Evolutionary conservation across 2,329 filamentous ascomycete genomes (phyloP), one percentile per base, ranked within the genome.

Genomic region (Colletotrichum abscissum): DNA sequence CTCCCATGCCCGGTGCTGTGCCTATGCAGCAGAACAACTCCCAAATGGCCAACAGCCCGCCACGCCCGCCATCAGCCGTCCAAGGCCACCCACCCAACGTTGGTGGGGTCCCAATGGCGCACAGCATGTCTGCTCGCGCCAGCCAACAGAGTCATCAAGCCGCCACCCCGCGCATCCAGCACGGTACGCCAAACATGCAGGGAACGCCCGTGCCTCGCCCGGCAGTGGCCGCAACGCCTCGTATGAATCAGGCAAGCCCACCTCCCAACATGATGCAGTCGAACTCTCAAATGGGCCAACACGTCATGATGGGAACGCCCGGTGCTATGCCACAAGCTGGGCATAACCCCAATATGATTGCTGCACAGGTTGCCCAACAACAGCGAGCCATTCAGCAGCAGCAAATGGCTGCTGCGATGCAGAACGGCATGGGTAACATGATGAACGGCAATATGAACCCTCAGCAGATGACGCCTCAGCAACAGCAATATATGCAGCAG

Each of bases 11-110:
- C n/a, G 86, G 86, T 56, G 88, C 88, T 46, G 88, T 89, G 30
- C 84, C 89, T 0, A 93, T 93, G 91, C 90, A 92, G 74, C 87
- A 88, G 46, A 91, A 90, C 33, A 90, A 88, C 62, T 93, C 92
- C 1, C 92, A 88, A 76, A 92, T 93, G 86, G 91, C 91, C 24
- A 90, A 86, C 64, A 94, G 92, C 77, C 92, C 92, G 30, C 86
- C 91, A 22, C 86, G 92, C 57, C 91, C 92, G 19, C 84, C 91
- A 0, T 94, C 92, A 19, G 91, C 91, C 5, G 90, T 91, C 4
- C 91, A 92, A 74, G 89, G 87, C 65, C 88, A 88, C 67, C 80
- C 82, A 2, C 85, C 88, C 0, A 91, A 91, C 54, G 67, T 75
- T 30, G 74, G 74, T 86, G 85, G 86, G 7, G 90, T 86, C 0